Conservation (phyloP, 352 stramenopile genomes). For the Globisporangium takayamanum region DNA sequence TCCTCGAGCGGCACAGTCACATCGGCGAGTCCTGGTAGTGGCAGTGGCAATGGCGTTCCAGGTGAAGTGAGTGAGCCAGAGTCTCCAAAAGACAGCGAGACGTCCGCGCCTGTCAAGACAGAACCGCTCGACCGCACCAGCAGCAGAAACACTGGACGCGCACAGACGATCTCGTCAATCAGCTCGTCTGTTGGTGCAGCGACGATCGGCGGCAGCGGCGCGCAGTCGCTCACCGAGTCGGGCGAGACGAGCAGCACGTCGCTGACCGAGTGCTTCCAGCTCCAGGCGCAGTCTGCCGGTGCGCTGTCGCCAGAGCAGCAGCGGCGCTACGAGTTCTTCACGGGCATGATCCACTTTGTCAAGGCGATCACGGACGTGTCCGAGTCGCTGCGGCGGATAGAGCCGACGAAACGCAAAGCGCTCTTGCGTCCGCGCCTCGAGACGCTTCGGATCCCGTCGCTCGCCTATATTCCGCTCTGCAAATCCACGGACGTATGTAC, state of each 20-base stretch:
- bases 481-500: slow-evolving; percentile 62
- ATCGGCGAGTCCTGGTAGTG: slow-evolving; percentile 1
- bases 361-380: slow-evolving; percentile 80
- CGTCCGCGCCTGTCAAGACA: slow-evolving; percentile 3
- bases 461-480: slow-evolving; percentile 76
- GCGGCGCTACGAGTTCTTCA: slow-evolving; percentile 74
- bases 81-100: slow-evolving; percentile 15
- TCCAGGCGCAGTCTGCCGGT: slow-evolving; percentile 4
- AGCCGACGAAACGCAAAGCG: slow-evolving; percentile 59
- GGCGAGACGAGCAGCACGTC: slow-evolving; percentile 8
- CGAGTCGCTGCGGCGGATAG: slow-evolving; percentile 57
- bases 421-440: slow-evolving; percentile 40
- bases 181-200: neutral
- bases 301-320: slow-evolving; percentile 23
- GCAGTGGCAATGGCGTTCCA: neutral
- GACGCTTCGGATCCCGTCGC: slow-evolving; percentile 39
- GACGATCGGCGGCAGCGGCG: neutral
- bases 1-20: slow-evolving; percentile 17
- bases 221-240: slow-evolving; percentile 1
- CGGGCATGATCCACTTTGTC: slow-evolving; percentile 71
- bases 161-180: slow-evolving; percentile 5
- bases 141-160: neutral
- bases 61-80: neutral
- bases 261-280: slow-evolving; percentile 13
- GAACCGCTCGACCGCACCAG: neutral